Evolutionary conservation across 2,329 filamentous ascomycete genomes (phyloP).

Genomic region (Aspergillus bombycis): DNA sequence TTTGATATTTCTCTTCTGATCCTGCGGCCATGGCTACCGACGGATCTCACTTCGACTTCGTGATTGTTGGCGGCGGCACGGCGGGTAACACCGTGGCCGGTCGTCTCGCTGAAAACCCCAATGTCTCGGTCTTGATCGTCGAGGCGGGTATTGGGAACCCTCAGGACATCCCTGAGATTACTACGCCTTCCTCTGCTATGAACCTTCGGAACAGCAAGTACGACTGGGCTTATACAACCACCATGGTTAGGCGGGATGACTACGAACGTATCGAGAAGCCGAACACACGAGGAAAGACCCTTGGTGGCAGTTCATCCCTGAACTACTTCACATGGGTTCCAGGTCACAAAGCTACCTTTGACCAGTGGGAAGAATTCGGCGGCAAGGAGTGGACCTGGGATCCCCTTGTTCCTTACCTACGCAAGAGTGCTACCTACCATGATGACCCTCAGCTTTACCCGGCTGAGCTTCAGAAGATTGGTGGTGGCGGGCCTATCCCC

Average conservation of each 20-base stretch:
- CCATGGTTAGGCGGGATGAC: slow-evolving; percentile 57
- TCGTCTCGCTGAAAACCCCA: slow-evolving; percentile 54
- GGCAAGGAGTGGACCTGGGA: slow-evolving; percentile 61
- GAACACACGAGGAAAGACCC: slow-evolving; percentile 62
- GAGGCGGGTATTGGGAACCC: slow-evolving; percentile 50
- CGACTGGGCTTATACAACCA: slow-evolving; percentile 66
- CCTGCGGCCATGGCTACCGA: not conserved
- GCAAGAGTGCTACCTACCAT: slow-evolving; percentile 61
- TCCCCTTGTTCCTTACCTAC: slow-evolving; percentile 53
- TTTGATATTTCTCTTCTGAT: not conserved
- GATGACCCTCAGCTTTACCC: slow-evolving; percentile 55
- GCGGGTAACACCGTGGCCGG: slow-evolving; percentile 50
- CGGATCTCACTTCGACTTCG: slow-evolving; percentile 29
- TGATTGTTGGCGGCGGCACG: slow-evolving; percentile 42
- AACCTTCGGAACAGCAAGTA: slow-evolving; percentile 59
- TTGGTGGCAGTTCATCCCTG: slow-evolving; percentile 61
- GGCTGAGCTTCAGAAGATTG: slow-evolving; percentile 55
- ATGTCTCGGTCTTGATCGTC: slow-evolving; percentile 45
- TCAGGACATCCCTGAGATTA: slow-evolving; percentile 55
- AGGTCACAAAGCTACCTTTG: slow-evolving; percentile 60
- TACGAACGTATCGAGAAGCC: slow-evolving; percentile 66
- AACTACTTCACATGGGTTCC: slow-evolving; percentile 70
- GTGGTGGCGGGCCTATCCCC: slow-evolving; percentile 55
- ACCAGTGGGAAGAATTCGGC: slow-evolving; percentile 52
- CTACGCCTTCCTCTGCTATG: slow-evolving; percentile 60